phyloP scores from a whole-genome alignment of 2,329 filamentous ascomycete genomes.

The Neoascochyta sp. region DNA sequence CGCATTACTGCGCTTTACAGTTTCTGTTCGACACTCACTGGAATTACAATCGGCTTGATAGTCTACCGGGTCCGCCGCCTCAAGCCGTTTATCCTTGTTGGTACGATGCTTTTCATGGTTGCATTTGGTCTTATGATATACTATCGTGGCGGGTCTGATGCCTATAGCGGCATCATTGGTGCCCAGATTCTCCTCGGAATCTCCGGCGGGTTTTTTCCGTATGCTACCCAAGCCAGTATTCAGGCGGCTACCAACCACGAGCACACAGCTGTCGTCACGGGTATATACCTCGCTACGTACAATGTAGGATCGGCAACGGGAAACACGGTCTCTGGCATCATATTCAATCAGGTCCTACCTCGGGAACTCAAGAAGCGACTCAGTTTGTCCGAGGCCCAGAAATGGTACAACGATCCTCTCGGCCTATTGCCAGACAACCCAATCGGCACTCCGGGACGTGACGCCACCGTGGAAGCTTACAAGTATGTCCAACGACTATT shows the following conservation, averaged over 20 bases:
- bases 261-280: constrained; percentile 62
- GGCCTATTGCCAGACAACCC: constrained; percentile 37
- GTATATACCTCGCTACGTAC: constrained; percentile 60
- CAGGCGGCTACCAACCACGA: constrained; percentile 51
- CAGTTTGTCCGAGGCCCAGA: constrained; percentile 22
- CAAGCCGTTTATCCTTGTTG: constrained; percentile 60
- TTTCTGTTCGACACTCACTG: constrained; percentile 56
- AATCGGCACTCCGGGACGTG: constrained; percentile 44
- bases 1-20: constrained; percentile 59
- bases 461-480: constrained; percentile 45
- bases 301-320: constrained; percentile 61
- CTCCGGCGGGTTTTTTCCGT: constrained; percentile 60
- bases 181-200: constrained; percentile 61
- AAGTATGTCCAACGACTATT: constrained; percentile 47
- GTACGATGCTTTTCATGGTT: constrained; percentile 59
- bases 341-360: constrained; percentile 57
- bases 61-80: constrained; percentile 54
- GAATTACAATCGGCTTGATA: constrained; percentile 54
- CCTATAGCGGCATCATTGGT: constrained; percentile 57
- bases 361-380: constrained; percentile 40
- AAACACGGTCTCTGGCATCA: constrained; percentile 57
- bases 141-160: constrained; percentile 53
- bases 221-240: constrained; percentile 50
- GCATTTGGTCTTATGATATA: constrained; percentile 62
- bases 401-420: constrained; percentile 45